phyloP scores from a whole-genome alignment of 164 flowering plant species.

The Aristolochia fimbriata region DNA sequence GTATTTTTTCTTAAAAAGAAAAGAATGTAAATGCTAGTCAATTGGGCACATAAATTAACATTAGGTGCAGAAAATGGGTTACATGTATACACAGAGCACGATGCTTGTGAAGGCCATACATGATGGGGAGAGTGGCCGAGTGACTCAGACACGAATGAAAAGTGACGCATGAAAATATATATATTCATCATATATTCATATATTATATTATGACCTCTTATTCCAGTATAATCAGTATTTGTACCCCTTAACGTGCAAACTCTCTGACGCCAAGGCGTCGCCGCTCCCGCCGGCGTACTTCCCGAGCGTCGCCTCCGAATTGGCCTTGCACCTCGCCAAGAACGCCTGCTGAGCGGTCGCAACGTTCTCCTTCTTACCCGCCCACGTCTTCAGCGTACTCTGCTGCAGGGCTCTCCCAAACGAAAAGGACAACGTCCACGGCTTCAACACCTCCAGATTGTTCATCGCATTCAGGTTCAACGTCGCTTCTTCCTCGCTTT shows the following conservation, averaged over 20 bases:
- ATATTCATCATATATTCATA: too few species aligned
- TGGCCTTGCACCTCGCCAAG: constrained; percentile 62
- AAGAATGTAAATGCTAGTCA: too few species aligned
- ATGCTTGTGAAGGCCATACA: too few species aligned
- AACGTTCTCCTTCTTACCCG: constrained; percentile 66
- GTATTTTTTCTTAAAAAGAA: too few species aligned
- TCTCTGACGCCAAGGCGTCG: constrained; percentile 58
- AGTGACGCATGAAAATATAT: too few species aligned
- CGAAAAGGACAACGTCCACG: constrained; percentile 81
- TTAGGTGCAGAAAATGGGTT: too few species aligned
- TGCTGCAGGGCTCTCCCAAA: constrained; percentile 78
- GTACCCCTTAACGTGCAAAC: constrained; percentile 61
- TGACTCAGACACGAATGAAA: too few species aligned
- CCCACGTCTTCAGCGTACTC: constrained; percentile 82
- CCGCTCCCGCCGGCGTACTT: constrained; percentile 41
- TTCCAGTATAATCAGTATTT: constrained; percentile 39
- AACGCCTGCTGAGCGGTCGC: constrained; percentile 51
- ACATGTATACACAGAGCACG: too few species aligned
- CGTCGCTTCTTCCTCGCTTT: constrained; percentile 83
- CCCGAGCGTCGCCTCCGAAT: constrained; percentile 77
- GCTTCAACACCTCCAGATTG: constrained; percentile 63
- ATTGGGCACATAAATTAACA: too few species aligned
- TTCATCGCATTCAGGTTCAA: constrained; percentile 70
- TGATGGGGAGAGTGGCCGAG: too few species aligned
- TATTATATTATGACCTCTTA: too few species aligned